Percentiles rank a stretch among this genome's conserved stretches.
Conservation (phyloP, 2,329 filamentous ascomycete species). For the Grosmannia penicillata region DNA sequence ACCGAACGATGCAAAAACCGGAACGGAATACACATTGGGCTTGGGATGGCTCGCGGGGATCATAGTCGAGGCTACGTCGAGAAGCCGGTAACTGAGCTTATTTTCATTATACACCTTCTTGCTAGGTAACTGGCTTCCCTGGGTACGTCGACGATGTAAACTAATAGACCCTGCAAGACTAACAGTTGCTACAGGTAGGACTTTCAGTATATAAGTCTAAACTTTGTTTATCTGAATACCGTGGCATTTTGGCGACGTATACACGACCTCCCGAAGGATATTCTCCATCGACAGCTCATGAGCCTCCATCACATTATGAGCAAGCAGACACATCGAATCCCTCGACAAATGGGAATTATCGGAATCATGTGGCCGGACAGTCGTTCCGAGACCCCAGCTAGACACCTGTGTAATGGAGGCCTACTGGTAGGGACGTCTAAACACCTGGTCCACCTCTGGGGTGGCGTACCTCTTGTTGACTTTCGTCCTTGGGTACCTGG, state of each 20-base stretch:
- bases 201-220: too few relatives aligned
- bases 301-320: not conserved
- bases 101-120: not conserved
- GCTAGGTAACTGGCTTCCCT: not conserved
- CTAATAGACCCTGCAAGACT: too few relatives aligned
- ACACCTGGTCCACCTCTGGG: too few relatives aligned
- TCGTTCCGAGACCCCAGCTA: too few relatives aligned
- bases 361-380: not conserved
- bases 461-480: too few relatives aligned
- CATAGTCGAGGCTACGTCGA: not conserved
- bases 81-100: not conserved
- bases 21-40: not conserved
- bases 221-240: not conserved
- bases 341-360: not conserved
- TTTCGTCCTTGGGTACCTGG: too few relatives aligned
- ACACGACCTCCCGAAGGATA: not conserved
- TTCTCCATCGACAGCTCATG: not conserved
- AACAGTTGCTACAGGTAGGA: not conserved
- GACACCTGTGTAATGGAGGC: too few relatives aligned
- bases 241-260: not conserved
- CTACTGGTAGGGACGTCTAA: too few relatives aligned
- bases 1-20: not conserved
- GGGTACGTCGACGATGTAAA: too few relatives aligned
- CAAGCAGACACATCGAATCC: not conserved
- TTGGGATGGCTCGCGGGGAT: not conserved